Conservation (phyloP, 75 land plant species). For the Chamaecyparis obtusa region DNA sequence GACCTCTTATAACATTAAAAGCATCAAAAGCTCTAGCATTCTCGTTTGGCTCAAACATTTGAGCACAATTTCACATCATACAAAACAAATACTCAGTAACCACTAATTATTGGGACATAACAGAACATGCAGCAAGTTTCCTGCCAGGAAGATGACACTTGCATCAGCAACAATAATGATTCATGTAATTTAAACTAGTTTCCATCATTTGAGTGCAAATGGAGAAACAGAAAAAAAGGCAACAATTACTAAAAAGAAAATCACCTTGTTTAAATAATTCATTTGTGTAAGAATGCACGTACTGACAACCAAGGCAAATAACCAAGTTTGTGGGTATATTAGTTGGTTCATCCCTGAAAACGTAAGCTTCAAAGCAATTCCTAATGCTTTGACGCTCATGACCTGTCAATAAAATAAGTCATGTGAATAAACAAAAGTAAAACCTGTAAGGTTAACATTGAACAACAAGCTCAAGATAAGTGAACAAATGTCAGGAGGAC, state of each 20-base stretch:
- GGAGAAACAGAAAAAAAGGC: not conserved
- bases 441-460: not conserved
- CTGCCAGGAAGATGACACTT: not conserved
- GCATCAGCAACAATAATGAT: slow-evolving; percentile 2
- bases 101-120: not conserved
- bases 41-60: not conserved
- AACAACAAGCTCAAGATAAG: not conserved
- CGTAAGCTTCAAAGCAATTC: slow-evolving; percentile 93
- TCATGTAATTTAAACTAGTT: not conserved
- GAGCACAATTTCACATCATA: not conserved
- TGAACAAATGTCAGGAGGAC: slow-evolving; percentile 10
- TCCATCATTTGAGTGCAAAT: not conserved
- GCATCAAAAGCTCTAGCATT: not conserved
- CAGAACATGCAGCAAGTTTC: slow-evolving; percentile 4
- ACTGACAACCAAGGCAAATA: slow-evolving; percentile 66
- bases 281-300: slow-evolving; percentile 85
- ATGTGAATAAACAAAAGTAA: not conserved
- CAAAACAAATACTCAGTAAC: not conserved
- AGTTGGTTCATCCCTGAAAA: slow-evolving; percentile 89
- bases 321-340: slow-evolving; percentile 83
- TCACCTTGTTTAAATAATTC: slow-evolving; percentile 91
- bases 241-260: not conserved
- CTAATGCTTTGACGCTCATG: slow-evolving; percentile 94
- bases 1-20: not conserved
- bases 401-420: slow-evolving; percentile 42